These are phyloP conservation scores for Candida anglica DNA, from an alignment of 805 yeast genomes.

Conservation along the genomic window DNA sequence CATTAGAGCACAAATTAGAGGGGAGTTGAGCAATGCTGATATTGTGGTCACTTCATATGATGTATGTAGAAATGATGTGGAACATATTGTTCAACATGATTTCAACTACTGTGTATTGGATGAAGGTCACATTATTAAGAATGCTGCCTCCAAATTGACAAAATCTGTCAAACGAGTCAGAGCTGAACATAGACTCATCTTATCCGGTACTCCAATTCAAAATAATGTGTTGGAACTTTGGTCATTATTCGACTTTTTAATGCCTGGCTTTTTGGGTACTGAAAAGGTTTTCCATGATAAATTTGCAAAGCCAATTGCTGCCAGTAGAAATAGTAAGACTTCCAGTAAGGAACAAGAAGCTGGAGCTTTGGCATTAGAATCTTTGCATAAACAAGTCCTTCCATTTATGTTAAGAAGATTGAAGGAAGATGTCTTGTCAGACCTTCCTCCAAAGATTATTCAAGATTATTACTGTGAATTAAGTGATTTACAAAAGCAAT, in stretches of 20 bases:
- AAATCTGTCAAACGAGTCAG: conserved; percentile 77
- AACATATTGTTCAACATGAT: conserved; percentile 52
- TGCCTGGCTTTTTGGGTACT: conserved; percentile 98
- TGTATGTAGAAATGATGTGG: conserved; percentile 89
- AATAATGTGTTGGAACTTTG: conserved; percentile 94
- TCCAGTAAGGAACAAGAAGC: conserved; percentile 93
- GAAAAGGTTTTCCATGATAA: conserved; percentile 92
- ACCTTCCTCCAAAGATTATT: conserved; percentile 95
- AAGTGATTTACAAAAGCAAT: conserved; percentile 81
- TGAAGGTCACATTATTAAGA: conserved; percentile 97
- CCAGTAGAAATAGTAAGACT: conserved; percentile 83
- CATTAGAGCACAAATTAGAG: conserved; percentile 53
- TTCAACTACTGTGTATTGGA: conserved; percentile 95
- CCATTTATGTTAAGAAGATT: conserved; percentile 95
- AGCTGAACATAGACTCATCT: conserved; percentile 85
- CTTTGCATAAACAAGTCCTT: conserved; percentile 91
- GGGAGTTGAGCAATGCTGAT: conserved; percentile 57
- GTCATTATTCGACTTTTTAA: conserved; percentile 95
- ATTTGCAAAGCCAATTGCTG: conserved; percentile 97
- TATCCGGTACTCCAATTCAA: conserved; percentile 98
- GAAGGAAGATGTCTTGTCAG: conserved; percentile 93
- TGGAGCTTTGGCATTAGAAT: conserved; percentile 93
- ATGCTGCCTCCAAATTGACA: conserved; percentile 81
- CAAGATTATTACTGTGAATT: conserved; percentile 98
- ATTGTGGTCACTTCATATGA: conserved; percentile 93